These are phyloP conservation scores for Raddia distichophylla DNA, from an alignment of 176 grass and related monocot genomes.

Conservation along the genomic window DNA sequence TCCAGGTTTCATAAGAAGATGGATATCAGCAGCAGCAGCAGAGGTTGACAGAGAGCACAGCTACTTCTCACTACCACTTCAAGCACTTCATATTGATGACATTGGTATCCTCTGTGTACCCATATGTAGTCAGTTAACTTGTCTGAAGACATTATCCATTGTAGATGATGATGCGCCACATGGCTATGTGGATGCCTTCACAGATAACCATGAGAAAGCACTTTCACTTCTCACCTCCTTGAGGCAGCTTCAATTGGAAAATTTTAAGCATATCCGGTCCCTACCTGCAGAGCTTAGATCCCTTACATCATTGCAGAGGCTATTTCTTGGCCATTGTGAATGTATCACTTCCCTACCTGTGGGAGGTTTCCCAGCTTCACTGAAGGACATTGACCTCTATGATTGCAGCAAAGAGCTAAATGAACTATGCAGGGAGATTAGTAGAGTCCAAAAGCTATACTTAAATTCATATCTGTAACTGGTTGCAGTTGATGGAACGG, in stretches of 20 bases:
- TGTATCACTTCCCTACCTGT: conserved; percentile 14
- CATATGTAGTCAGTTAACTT: conserved; percentile 32
- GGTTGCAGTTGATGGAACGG: too few species aligned
- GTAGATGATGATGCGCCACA: too few species aligned
- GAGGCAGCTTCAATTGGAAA: not conserved
- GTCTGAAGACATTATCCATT: conserved; percentile 15
- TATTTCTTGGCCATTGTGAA: not conserved
- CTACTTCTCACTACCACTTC: conserved; percentile 12
- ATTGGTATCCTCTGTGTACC: conserved; percentile 22
- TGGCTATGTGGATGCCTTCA: not conserved
- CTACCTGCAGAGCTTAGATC: not conserved
- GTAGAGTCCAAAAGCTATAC: too few species aligned
- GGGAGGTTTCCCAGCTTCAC: conserved; percentile 15
- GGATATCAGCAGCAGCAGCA: not conserved
- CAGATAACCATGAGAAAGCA: conserved; percentile 24
- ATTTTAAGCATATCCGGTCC: not conserved
- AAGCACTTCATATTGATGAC: conserved; percentile 4
- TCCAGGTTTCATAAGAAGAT: conserved; percentile 2
- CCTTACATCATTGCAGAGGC: conserved; percentile 18
- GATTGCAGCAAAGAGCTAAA: not conserved
- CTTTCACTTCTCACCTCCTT: conserved; percentile 25
- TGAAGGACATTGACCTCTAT: not conserved
- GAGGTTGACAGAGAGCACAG: not conserved
- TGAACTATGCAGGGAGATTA: too few species aligned
- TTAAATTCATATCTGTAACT: too few species aligned